Percentiles rank a stretch among this genome's conserved stretches.
Evolutionary conservation across 1,284 basidiomycete species (phyloP).

Genomic region (Cystobasidium slooffiae): DNA sequence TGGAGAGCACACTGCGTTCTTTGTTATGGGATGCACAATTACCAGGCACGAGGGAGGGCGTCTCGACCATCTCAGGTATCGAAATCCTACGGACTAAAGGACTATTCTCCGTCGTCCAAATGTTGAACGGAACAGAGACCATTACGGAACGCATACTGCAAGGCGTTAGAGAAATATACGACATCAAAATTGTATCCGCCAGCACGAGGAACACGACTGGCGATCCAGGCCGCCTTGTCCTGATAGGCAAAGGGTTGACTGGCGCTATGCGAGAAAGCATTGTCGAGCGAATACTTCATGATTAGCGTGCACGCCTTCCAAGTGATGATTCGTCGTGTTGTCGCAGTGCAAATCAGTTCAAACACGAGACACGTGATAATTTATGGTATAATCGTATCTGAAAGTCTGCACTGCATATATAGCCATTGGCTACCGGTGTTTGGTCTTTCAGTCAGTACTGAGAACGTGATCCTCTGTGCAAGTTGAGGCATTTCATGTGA

Average conservation of each 20-base stretch:
- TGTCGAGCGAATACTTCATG: not conserved
- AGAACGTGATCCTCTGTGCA: too few species aligned
- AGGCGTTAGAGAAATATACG: conserved; percentile 83
- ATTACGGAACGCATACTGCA: conserved; percentile 69
- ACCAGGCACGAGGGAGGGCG: conserved; percentile 12
- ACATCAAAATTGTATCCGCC: conserved; percentile 62
- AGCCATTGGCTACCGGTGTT: too few species aligned
- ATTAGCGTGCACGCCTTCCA: not conserved
- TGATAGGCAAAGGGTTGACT: conserved; percentile 78
- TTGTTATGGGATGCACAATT: conserved; percentile 72
- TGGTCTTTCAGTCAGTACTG: too few species aligned
- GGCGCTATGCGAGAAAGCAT: not conserved
- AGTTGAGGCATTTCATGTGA: too few species aligned
- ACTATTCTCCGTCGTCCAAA: conserved; percentile 58
- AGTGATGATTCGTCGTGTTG: too few species aligned
- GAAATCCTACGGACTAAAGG: conserved; percentile 83
- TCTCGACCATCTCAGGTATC: conserved; percentile 53
- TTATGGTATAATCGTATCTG: too few species aligned
- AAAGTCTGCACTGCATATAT: too few species aligned
- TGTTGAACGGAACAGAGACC: conserved; percentile 49
- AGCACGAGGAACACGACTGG: not conserved
- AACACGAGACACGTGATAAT: too few species aligned
- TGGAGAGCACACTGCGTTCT: conserved; percentile 77
- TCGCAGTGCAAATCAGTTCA: too few species aligned
- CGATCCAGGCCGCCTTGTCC: conserved; percentile 67